These are phyloP conservation scores for Abelmoschus esculentus DNA, from an alignment of 345 rosid species.

Conservation along the genomic window DNA sequence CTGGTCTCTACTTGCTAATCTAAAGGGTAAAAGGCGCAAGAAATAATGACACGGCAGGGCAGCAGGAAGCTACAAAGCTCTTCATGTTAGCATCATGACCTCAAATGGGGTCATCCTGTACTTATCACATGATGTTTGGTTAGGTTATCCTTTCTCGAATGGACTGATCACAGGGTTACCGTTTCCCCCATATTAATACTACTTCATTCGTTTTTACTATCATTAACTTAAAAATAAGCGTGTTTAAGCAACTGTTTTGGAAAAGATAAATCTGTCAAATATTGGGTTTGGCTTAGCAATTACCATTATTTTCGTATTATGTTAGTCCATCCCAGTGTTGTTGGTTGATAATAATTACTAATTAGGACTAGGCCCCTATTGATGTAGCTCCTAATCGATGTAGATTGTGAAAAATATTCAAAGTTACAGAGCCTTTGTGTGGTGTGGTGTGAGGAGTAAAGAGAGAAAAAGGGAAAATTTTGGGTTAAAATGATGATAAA, in stretches of 20 bases:
- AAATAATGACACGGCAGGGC: background rate
- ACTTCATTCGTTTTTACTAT: too few relatives aligned
- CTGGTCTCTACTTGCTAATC: background rate
- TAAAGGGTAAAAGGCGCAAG: background rate
- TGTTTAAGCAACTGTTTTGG: too few relatives aligned
- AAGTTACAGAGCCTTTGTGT: background rate
- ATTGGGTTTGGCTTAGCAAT: background rate
- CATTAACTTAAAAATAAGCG: background rate
- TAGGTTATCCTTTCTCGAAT: too few relatives aligned
- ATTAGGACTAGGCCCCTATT: background rate
- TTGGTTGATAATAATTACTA: background rate
- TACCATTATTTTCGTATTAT: too few relatives aligned
- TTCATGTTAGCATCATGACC: slow-evolving; percentile 43
- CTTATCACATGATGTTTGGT: slow-evolving; percentile 14
- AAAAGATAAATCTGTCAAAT: background rate
- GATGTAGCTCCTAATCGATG: background rate
- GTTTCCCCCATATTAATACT: too few relatives aligned
- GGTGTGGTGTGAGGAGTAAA: too few relatives aligned
- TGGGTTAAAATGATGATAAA: too few relatives aligned
- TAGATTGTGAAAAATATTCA: background rate
- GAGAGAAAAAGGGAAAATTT: too few relatives aligned
- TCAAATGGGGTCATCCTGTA: slow-evolving; percentile 19
- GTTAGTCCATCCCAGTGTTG: background rate
- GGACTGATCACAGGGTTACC: too few relatives aligned
- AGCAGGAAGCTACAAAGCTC: background rate